Evolutionary conservation across 805 yeast species (phyloP).

Genomic region (Metschnikowia sp.): DNA sequence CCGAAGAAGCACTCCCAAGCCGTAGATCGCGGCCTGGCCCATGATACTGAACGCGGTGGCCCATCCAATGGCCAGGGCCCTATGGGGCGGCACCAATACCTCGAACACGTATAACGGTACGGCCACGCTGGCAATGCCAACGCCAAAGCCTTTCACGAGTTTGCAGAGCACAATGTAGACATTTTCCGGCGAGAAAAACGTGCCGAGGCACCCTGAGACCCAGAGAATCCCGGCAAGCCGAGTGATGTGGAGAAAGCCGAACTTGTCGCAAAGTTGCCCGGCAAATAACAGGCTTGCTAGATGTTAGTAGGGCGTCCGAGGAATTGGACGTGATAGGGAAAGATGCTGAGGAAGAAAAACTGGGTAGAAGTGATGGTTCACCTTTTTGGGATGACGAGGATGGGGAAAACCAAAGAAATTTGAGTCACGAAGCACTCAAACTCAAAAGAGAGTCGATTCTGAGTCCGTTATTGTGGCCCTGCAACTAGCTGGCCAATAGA

Average conservation of each 20-base stretch:
- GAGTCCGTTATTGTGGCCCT: too few species aligned
- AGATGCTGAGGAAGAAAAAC: background rate
- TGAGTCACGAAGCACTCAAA: too few species aligned
- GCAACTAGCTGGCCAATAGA: too few species aligned
- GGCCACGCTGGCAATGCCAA: constrained; percentile 30
- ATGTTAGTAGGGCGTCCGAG: constrained; percentile 10
- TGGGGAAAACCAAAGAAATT: too few species aligned
- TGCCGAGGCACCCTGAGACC: constrained; percentile 26
- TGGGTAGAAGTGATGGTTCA: background rate
- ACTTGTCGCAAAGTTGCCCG: constrained; percentile 26
- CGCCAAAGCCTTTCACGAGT: constrained; percentile 27
- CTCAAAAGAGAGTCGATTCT: too few species aligned
- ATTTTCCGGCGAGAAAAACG: constrained; percentile 23
- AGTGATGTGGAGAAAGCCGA: constrained; percentile 27
- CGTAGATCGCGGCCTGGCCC: constrained; percentile 8
- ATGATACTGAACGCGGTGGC: constrained; percentile 2
- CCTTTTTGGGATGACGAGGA: too few species aligned
- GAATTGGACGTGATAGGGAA: background rate
- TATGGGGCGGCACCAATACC: constrained; percentile 19
- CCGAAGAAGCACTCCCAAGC: constrained; percentile 3
- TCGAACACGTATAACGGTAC: constrained; percentile 34
- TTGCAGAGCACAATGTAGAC: constrained; percentile 27
- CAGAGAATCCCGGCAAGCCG: constrained; percentile 25
- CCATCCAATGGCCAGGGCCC: constrained; percentile 19
- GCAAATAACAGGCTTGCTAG: constrained; percentile 30